Conservation (phyloP, 805 yeast species). For the Brettanomyces nanus region DNA sequence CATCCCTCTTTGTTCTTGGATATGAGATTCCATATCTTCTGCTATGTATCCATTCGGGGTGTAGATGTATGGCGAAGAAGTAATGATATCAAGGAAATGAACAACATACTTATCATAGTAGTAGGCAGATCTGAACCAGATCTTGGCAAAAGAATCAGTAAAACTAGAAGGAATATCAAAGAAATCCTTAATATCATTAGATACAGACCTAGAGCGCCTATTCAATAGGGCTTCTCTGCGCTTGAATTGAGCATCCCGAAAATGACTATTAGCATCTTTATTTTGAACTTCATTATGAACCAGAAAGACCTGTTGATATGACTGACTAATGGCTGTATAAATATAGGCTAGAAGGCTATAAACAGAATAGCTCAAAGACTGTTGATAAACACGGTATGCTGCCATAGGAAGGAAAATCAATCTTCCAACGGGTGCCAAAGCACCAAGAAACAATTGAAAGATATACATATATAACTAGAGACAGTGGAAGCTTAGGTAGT, state of each 20-base stretch:
- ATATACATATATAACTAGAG: neutral
- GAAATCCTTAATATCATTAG: constrained; percentile 9
- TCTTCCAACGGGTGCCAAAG: constrained; percentile 18
- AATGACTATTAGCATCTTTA: constrained; percentile 13
- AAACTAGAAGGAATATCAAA: constrained; percentile 20
- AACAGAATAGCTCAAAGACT: constrained; percentile 12
- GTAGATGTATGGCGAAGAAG: neutral
- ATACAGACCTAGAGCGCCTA: constrained; percentile 11
- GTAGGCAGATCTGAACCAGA: constrained; percentile 30
- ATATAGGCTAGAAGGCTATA: constrained; percentile 12
- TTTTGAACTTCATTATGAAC: constrained; percentile 15
- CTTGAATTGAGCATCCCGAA: constrained; percentile 13
- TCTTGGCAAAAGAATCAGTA: constrained; percentile 11
- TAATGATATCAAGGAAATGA: constrained; percentile 23
- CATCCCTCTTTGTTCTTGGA: neutral
- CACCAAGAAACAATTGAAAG: neutral
- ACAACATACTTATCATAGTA: constrained; percentile 30
- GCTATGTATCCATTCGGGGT: neutral
- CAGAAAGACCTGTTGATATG: constrained; percentile 18
- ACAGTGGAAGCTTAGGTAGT: neutral
- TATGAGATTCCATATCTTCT: neutral
- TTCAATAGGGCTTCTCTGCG: constrained; percentile 14
- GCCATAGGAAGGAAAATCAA: constrained; percentile 18
- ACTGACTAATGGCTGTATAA: constrained; percentile 15
- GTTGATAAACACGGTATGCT: constrained; percentile 13